A percentile compares a stretch with the other conserved stretches of the same genome.
phyloP scores from a whole-genome alignment of 2,329 filamentous ascomycete species.

The Xylariaceae sp. region DNA sequence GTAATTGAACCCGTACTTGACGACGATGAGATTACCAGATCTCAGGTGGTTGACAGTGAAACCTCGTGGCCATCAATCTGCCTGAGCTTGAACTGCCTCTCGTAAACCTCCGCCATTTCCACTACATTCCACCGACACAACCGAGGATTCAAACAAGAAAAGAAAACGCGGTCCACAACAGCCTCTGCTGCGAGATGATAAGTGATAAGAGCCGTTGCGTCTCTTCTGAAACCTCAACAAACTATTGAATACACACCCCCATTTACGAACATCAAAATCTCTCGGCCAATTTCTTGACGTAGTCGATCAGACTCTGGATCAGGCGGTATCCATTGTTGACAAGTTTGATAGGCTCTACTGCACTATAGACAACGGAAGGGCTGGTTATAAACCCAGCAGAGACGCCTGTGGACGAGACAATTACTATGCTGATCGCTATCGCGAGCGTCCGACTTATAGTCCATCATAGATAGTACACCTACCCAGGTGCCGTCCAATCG shows the following conservation, averaged over 20 bases:
- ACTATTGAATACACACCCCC: conserved; percentile 11
- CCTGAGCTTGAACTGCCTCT: conserved; percentile 16
- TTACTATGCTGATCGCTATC: background rate
- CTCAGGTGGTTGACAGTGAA: conserved; percentile 7
- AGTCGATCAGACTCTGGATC: conserved; percentile 12
- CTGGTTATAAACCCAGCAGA: background rate
- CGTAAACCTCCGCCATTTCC: too few relatives aligned
- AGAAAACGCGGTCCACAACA: conserved; percentile 17
- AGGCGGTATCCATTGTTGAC: background rate
- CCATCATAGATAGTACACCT: background rate
- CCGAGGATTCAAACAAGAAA: conserved; percentile 15
- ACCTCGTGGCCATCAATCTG: conserved; percentile 10
- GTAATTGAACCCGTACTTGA: conserved; percentile 7
- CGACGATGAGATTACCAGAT: background rate
- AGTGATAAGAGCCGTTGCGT: conserved; percentile 10
- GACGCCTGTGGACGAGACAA: background rate
- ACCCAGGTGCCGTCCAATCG: background rate
- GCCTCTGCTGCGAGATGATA: background rate
- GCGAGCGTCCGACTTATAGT: background rate
- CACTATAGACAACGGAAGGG: conserved; percentile 11
- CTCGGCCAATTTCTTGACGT: conserved; percentile 18
- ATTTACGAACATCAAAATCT: conserved; percentile 9
- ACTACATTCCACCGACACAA: background rate
- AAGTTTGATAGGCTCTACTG: background rate
- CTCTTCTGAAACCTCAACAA: conserved; percentile 17